These are phyloP conservation scores for Neurospora sp. DNA, from an alignment of 2,329 filamentous ascomycete species.

Conservation along the genomic window DNA sequence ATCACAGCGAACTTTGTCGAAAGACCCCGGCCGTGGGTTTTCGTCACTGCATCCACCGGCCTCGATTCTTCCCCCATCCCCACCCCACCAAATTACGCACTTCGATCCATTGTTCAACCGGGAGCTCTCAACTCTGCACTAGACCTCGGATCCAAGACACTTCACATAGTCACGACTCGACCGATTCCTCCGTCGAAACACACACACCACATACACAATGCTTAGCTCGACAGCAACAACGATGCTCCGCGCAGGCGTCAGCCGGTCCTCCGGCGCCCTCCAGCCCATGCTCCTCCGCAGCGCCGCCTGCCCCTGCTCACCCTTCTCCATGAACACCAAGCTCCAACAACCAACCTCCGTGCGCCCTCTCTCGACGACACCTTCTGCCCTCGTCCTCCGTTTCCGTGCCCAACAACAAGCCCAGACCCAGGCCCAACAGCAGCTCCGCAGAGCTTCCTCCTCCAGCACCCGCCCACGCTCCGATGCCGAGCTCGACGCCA, in stretches of 20 bases:
- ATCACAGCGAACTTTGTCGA: background rate
- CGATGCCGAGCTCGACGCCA: slow-evolving; percentile 14
- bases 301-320: slow-evolving; percentile 22
- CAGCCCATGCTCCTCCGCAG: slow-evolving; percentile 20
- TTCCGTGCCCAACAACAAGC: background rate
- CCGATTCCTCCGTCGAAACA: background rate
- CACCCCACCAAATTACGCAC: background rate
- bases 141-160: background rate
- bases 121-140: background rate
- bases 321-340: slow-evolving; percentile 12
- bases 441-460: background rate
- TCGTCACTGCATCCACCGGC: background rate
- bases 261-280: slow-evolving; percentile 17
- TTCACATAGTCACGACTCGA: background rate
- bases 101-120: background rate
- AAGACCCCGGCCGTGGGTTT: background rate
- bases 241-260: slow-evolving; percentile 23
- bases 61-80: background rate
- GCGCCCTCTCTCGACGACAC: slow-evolving; percentile 8
- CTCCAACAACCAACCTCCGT: background rate
- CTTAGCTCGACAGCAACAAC: slow-evolving; percentile 22
- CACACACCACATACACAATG: slow-evolving; percentile 15
- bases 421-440: background rate
- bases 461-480: slow-evolving; percentile 2
- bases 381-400: background rate